These are phyloP conservation scores for Anacardium occidentale DNA, from an alignment of 345 rosid genomes.

Conservation along the genomic window DNA sequence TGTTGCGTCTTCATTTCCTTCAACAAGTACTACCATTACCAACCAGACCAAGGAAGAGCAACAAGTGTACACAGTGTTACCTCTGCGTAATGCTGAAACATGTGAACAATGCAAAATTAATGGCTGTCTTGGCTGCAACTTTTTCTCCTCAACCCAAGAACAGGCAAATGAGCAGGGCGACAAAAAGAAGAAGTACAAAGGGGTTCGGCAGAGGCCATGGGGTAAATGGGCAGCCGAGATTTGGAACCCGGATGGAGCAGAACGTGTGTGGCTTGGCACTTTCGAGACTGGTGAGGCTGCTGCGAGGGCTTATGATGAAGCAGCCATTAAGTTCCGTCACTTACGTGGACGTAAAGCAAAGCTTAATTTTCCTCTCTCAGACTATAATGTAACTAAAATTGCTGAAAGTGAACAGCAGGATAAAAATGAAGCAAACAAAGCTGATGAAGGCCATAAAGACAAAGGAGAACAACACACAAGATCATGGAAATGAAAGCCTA, in stretches of 20 bases:
- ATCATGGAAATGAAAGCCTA: too few species aligned
- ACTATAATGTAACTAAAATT: constrained; percentile 2
- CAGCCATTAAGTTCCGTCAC: constrained; percentile 28
- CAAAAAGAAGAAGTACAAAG: constrained; percentile 24
- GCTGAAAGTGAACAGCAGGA: neutral
- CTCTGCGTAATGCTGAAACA: too few species aligned
- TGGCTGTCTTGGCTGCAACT: too few species aligned
- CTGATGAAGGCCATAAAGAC: neutral
- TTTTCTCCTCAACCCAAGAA: too few species aligned
- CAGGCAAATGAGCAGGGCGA: too few species aligned
- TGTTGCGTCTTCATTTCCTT: too few species aligned
- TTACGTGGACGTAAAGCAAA: constrained; percentile 27
- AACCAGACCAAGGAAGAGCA: too few species aligned
- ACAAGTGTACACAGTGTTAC: too few species aligned
- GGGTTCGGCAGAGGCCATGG: constrained; percentile 41
- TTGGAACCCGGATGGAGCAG: constrained; percentile 27
- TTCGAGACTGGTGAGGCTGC: constrained; percentile 37
- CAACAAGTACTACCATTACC: too few species aligned
- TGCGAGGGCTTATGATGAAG: constrained; percentile 38
- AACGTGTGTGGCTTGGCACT: constrained; percentile 39
- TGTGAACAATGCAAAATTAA: too few species aligned
- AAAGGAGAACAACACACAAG: neutral
- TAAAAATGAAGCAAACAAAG: too few species aligned
- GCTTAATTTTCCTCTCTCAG: constrained; percentile 35
- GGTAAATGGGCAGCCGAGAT: constrained; percentile 48